Base-by-base conservation (phyloP, 2,329 filamentous ascomycete genomes). In the Curvularia eragrostidis region DNA sequence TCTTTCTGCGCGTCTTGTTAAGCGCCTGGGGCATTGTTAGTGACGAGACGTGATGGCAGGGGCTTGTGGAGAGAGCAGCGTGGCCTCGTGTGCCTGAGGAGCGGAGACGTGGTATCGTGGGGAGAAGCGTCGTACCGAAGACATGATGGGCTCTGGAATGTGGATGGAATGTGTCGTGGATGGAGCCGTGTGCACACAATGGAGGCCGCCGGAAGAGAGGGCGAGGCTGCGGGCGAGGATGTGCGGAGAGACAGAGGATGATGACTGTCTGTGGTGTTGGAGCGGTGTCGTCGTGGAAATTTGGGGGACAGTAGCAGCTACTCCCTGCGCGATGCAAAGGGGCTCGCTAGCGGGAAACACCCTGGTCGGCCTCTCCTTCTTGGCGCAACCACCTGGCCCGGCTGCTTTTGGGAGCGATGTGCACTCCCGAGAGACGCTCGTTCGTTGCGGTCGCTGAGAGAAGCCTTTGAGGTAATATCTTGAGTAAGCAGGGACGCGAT, bases 1-100 rank as follows among this genome's bases (percentile, higher is more conserved):
- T 99, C 94, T 99, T 99, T 82, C 92, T 90, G 83, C 95, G 93
- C 79, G 97, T 93, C 91, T 97, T 70, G 82, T 97, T 70, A 82
- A 96, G 73, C 60, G 73, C 73, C 74, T 77, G 57, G 18, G 28
- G 46, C 36, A 52, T 42, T 32, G 67, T 77, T 67, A 77, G 74
- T 63, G 60, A 61, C 63, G 9, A 61, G 54, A 58, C 48, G 52
- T 60, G 60, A 63, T 62, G 54, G 57, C 56, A 57, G 30, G 58
- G 53, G 60, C 47, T 46, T 60, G 26, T 48, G 59, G 51, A 56
- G 55, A 48, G 61, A 58, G 64, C 39, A 53, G 28, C 41, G 59
- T 54, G 47, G 63, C 61, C 62, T 59, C 44, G 67, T 60, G 63
- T 67, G 67, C 65, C 56, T 59, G 62, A 59, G 63, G 62, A 24